Evolutionary conservation across 2,329 filamentous ascomycete species (phyloP).

Genomic region (Alternaria sp.): DNA sequence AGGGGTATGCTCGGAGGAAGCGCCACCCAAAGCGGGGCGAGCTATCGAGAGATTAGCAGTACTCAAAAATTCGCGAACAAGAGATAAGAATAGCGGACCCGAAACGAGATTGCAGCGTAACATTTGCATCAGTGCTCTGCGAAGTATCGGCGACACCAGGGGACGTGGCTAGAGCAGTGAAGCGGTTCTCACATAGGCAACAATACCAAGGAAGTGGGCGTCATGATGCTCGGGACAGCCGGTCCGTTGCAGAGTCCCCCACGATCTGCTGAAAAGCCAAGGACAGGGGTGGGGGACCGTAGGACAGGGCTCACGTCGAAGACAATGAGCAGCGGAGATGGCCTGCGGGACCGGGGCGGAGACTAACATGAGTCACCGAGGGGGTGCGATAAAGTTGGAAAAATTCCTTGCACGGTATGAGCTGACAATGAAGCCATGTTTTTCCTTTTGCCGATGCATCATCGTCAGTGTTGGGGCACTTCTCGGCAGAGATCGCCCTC

Average conservation of each 20-base stretch:
- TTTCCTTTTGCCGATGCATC: slow-evolving; percentile 19
- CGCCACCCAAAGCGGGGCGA: slow-evolving; percentile 35
- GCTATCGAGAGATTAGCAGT: slow-evolving; percentile 36
- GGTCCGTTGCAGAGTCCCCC: slow-evolving; percentile 36
- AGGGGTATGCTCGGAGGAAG: slow-evolving; percentile 38
- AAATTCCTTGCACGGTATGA: slow-evolving; percentile 22
- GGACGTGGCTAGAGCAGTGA: background rate
- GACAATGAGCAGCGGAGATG: slow-evolving; percentile 29
- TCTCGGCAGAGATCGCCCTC: slow-evolving; percentile 20
- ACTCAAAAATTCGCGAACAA: slow-evolving; percentile 35
- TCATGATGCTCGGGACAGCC: slow-evolving; percentile 31
- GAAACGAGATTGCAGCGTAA: slow-evolving; percentile 12
- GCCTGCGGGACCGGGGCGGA: slow-evolving; percentile 18
- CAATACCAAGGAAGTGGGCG: slow-evolving; percentile 21
- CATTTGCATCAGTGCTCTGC: slow-evolving; percentile 13
- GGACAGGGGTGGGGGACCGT: slow-evolving; percentile 25
- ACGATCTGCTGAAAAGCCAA: slow-evolving; percentile 37
- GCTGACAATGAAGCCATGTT: slow-evolving; percentile 13
- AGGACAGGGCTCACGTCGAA: slow-evolving; percentile 29
- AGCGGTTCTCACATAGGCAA: slow-evolving; percentile 15
- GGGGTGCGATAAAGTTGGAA: slow-evolving; percentile 24
- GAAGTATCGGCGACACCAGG: background rate
- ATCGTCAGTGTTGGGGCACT: slow-evolving; percentile 17
- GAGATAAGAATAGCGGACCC: slow-evolving; percentile 43
- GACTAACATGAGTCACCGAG: slow-evolving; percentile 23